Evolutionary conservation across 1,284 basidiomycete genomes (phyloP), one percentile per base, ranked within the genome.

Genomic region (Leccinum pseudoinsigne): DNA sequence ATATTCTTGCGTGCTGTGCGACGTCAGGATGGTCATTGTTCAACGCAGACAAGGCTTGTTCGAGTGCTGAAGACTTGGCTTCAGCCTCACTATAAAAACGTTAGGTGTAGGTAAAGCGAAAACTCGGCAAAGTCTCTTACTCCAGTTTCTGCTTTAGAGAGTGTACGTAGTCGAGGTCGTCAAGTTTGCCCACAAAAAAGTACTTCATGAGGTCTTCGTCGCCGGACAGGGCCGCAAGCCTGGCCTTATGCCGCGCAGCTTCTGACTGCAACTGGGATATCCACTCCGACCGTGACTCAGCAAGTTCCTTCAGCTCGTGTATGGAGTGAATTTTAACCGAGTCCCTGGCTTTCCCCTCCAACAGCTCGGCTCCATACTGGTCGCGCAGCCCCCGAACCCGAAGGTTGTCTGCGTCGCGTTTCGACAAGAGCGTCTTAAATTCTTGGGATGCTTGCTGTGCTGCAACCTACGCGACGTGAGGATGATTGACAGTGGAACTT

Each of bases 351-450:
- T 86, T 88, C 61, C 89, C 83, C 72, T 95, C 93, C 42, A 82
- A 77, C 42, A 95, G 71, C 69, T 97, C 93, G 2, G 89, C 85
- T 12, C 79, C 77, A 55, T 85, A 79, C 65, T 94, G 91, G 71
- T 97, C 94, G 45, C 95, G 86, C 67, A 90, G 84, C 56, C 91
- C 90, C 28, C 95, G 86, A 36, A 97, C 80, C 55, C 95, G 86
- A 16, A 83, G 79, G 63, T 89, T 84, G 67, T 97, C 94, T 1
- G 80, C 76, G 69, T 96, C 92, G 59, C 89, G 86, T 71, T 89
- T 90, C 9, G 79, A 72, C 36, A 92, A 69, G 68, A 84, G 76
- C 1, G 69, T 69, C 67, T 83, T 86, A 23, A 88, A 75, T 57
- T 92, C 90, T 68, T 84, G 79, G 26, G 82, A 76, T 14, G 77